A percentile compares a stretch with the other conserved stretches of the same genome.
Conservation (phyloP, 768 basidiomycete species). For the Pleurotus eryngii region DNA sequence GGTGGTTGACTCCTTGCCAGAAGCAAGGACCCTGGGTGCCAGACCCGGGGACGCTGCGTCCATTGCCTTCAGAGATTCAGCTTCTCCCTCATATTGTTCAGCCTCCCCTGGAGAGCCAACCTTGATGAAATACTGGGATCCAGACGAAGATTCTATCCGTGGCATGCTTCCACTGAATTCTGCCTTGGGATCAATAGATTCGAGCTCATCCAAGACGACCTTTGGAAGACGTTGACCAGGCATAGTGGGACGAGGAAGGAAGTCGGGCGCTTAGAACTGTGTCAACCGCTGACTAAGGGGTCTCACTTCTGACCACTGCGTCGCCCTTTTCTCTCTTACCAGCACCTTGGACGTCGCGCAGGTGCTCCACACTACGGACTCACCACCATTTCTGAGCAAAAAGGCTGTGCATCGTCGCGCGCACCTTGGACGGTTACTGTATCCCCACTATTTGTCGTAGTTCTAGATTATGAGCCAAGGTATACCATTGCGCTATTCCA, state of each 20-base stretch:
- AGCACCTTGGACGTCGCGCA: too few relatives aligned
- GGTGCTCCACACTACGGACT: too few relatives aligned
- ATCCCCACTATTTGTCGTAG: constrained; percentile 6
- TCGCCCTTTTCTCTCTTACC: too few relatives aligned
- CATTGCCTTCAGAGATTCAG: constrained; percentile 64
- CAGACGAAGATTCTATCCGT: constrained; percentile 52
- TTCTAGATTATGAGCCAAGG: constrained; percentile 48
- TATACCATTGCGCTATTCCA: constrained; percentile 27
- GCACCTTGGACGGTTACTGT: neutral
- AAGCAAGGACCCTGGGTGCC: constrained; percentile 54
- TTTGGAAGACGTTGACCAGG: neutral
- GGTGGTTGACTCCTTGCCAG: constrained; percentile 30
- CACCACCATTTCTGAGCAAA: too few relatives aligned
- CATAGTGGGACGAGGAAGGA: neutral
- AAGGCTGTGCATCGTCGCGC: too few relatives aligned
- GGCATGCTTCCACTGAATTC: constrained; percentile 46
- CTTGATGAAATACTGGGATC: constrained; percentile 62
- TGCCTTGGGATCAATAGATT: constrained; percentile 42
- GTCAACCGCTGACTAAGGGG: neutral
- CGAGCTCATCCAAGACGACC: neutral
- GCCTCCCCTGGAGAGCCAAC: constrained; percentile 44
- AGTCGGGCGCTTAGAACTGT: neutral
- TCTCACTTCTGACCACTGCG: too few relatives aligned
- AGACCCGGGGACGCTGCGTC: constrained; percentile 63
- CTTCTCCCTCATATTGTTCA: constrained; percentile 71